Evolutionary conservation across 2,329 filamentous ascomycete genomes (phyloP).

Genomic region (Colletotrichum horii): DNA sequence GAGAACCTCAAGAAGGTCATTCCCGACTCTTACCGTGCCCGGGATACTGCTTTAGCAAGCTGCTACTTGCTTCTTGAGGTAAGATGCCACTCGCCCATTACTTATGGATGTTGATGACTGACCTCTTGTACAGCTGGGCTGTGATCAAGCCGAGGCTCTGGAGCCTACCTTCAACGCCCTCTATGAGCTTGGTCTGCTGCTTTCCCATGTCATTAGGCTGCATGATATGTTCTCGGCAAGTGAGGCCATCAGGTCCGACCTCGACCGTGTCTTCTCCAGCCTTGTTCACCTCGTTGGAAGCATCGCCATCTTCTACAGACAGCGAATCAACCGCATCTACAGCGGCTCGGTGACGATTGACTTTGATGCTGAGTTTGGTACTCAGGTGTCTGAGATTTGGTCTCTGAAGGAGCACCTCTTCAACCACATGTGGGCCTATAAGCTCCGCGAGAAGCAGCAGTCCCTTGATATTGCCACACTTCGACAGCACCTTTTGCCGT

Average conservation of each 20-base stretch:
- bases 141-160: slow-evolving; percentile 40
- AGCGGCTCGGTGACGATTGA: slow-evolving; percentile 32
- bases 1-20: slow-evolving; percentile 32
- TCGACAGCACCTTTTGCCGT: slow-evolving; percentile 34
- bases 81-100: neutral
- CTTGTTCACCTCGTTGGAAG: slow-evolving; percentile 38
- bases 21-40: slow-evolving; percentile 25
- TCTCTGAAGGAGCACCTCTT: slow-evolving; percentile 34
- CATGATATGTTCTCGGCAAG: slow-evolving; percentile 37
- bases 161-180: slow-evolving; percentile 43
- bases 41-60: slow-evolving; percentile 37
- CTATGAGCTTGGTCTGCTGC: slow-evolving; percentile 42
- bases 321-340: slow-evolving; percentile 35
- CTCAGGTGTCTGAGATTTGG: slow-evolving; percentile 38
- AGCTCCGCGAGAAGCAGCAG: slow-evolving; percentile 29
- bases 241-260: slow-evolving; percentile 32
- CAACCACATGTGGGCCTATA: slow-evolving; percentile 39
- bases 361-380: slow-evolving; percentile 41
- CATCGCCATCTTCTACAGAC: slow-evolving; percentile 39
- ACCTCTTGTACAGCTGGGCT: slow-evolving; percentile 35
- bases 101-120: neutral
- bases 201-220: slow-evolving; percentile 41
- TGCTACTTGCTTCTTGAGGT: slow-evolving; percentile 45
- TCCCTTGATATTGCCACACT: slow-evolving; percentile 32
- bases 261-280: slow-evolving; percentile 38